These are phyloP conservation scores for Ensete glaucum DNA, from an alignment of 176 grass and related monocot species.

Conservation along the genomic window DNA sequence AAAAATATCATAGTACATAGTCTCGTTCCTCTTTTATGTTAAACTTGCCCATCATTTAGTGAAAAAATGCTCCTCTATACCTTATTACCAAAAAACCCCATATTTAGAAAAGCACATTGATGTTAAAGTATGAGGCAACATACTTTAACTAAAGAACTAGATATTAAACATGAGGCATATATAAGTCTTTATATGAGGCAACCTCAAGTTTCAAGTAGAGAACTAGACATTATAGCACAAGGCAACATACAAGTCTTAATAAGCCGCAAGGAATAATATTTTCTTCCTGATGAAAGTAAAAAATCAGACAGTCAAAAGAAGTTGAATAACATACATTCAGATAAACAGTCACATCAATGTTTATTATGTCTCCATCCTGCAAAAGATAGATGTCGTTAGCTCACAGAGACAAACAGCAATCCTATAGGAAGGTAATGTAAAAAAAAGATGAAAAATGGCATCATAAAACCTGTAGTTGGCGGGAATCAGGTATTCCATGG, in stretches of 20 bases:
- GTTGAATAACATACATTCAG: slow-evolving; percentile 54
- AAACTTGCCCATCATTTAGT: background rate
- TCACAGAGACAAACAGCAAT: background rate
- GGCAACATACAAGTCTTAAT: background rate
- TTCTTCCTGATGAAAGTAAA: slow-evolving; percentile 12
- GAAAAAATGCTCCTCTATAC: background rate
- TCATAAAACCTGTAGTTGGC: slow-evolving; percentile 52
- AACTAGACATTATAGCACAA: background rate
- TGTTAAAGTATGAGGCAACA: no score
- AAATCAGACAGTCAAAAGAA: background rate
- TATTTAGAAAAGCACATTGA: no score
- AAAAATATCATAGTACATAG: background rate
- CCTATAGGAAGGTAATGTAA: background rate
- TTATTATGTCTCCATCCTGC: slow-evolving; percentile 97
- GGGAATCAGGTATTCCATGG: slow-evolving; percentile 97
- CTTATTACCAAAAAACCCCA: no score
- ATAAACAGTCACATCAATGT: slow-evolving; percentile 96
- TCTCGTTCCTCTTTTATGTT: background rate
- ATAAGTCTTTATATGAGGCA: background rate
- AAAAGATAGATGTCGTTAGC: slow-evolving; percentile 15
- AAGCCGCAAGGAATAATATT: background rate
- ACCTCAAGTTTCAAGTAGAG: background rate
- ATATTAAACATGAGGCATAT: no score
- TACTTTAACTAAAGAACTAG: no score
- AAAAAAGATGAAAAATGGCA: slow-evolving; percentile 1